A percentile compares a stretch with the other conserved stretches of the same genome.
phyloP scores from a whole-genome alignment of 768 basidiomycete genomes.

The Leccinum variicolor region DNA sequence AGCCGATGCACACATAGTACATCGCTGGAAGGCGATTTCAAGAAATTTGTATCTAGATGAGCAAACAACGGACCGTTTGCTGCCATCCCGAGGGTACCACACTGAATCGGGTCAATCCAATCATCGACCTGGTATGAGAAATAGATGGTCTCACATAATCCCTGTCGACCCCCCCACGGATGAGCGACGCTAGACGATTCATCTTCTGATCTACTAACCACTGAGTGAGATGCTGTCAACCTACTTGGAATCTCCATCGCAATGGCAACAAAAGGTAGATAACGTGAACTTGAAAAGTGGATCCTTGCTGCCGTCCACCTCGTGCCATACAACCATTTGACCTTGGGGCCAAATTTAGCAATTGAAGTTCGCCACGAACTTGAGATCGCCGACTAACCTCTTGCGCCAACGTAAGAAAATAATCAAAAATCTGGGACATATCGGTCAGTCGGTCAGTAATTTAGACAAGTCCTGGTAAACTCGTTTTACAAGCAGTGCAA shows the following conservation, averaged over 20 bases:
- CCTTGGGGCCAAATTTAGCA: constrained; percentile 4
- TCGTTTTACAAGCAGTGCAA: neutral
- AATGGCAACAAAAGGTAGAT: constrained; percentile 19
- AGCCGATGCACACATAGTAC: constrained; percentile 11
- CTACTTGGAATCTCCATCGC: constrained; percentile 13
- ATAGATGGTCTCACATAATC: constrained; percentile 5
- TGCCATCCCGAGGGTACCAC: constrained; percentile 10
- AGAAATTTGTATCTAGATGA: neutral
- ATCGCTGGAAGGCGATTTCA: constrained; percentile 2
- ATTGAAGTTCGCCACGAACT: neutral
- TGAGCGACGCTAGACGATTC: constrained; percentile 2
- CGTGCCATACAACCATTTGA: constrained; percentile 15
- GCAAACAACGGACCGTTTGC: neutral
- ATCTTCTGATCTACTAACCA: neutral
- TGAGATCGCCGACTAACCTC: constrained; percentile 5
- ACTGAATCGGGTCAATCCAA: constrained; percentile 5
- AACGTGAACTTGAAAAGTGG: constrained; percentile 18
- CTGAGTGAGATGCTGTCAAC: neutral
- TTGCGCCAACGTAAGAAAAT: constrained; percentile 12
- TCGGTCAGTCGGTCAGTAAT: neutral
- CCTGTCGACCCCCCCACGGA: neutral
- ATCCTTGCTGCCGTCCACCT: constrained; percentile 18
- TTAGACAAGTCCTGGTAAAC: neutral
- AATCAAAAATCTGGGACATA: constrained; percentile 13
- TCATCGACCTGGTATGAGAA: neutral